These are phyloP conservation scores for Diutina neorugosa DNA, from an alignment of 1,139 yeast species.

Conservation along the genomic window DNA sequence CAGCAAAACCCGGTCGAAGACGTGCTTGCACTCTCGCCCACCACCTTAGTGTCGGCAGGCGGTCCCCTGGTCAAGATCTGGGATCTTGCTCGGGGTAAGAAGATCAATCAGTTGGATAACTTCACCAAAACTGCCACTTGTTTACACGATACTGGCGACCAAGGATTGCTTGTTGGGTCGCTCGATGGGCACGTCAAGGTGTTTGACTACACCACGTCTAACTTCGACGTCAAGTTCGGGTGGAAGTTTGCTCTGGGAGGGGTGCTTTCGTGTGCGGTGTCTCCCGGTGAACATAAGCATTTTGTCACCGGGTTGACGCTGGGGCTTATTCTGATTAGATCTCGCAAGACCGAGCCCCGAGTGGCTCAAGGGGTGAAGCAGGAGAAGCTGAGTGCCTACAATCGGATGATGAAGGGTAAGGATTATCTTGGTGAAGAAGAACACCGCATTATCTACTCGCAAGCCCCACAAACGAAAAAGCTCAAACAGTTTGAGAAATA, in stretches of 20 bases:
- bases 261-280: slow-evolving; percentile 78
- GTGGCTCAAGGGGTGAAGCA: slow-evolving; percentile 33
- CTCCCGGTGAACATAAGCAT: slow-evolving; percentile 67
- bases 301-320: slow-evolving; percentile 89
- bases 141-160: slow-evolving; percentile 54
- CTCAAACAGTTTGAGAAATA: slow-evolving; percentile 74
- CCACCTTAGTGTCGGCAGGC: slow-evolving; percentile 74
- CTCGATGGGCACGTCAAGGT: slow-evolving; percentile 95
- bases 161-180: slow-evolving; percentile 83
- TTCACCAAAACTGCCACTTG: slow-evolving; percentile 92
- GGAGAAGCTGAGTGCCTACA: slow-evolving; percentile 40
- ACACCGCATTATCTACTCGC: slow-evolving; percentile 54
- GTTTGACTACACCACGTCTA: slow-evolving; percentile 61
- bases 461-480: slow-evolving; percentile 35
- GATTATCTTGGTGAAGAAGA: slow-evolving; percentile 88
- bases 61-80: slow-evolving; percentile 83
- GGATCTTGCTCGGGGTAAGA: slow-evolving; percentile 75
- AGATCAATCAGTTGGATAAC: slow-evolving; percentile 53
- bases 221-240: slow-evolving; percentile 89
- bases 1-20: slow-evolving; percentile 67
- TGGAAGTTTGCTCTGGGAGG: slow-evolving; percentile 92
- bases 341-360: slow-evolving; percentile 57
- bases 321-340: slow-evolving; percentile 79
- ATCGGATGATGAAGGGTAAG: slow-evolving; percentile 80
- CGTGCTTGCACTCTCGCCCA: slow-evolving; percentile 68